Conservation (phyloP, 2,329 filamentous ascomycete species). For the Microcyclosporella mali region DNA sequence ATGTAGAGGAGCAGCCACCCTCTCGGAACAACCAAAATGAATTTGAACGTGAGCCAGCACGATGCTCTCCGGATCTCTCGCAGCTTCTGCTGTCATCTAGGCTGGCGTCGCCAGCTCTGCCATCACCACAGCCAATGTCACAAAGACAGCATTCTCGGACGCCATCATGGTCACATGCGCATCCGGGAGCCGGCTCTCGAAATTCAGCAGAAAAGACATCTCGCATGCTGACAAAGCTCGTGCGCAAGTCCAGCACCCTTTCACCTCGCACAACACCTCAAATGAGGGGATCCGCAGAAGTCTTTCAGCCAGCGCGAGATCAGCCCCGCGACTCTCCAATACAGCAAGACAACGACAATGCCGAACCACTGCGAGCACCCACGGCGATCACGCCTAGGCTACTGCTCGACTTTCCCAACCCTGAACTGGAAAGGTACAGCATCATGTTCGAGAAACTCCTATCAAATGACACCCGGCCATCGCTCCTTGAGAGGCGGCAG, state of each 20-base stretch:
- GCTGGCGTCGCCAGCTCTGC: conserved; percentile 4
- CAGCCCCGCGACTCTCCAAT: conserved; percentile 13
- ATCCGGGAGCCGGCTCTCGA: conserved; percentile 1
- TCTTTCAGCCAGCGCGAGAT: conserved; percentile 6
- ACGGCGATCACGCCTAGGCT: conserved; percentile 39
- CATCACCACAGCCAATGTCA: background rate
- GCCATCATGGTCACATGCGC: background rate
- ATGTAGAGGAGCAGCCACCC: conserved; percentile 7
- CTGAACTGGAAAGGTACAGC: conserved; percentile 81
- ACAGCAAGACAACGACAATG: background rate
- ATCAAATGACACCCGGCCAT: conserved; percentile 33
- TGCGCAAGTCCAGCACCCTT: conserved; percentile 1
- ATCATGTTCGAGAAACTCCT: conserved; percentile 84
- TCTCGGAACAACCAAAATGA: too few relatives aligned
- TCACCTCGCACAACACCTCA: background rate
- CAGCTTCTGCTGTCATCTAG: conserved; percentile 2
- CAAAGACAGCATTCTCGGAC: conserved; percentile 2
- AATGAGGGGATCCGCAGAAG: conserved; percentile 11
- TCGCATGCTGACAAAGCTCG: conserved; percentile 3
- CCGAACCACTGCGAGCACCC: background rate
- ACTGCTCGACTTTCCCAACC: conserved; percentile 71
- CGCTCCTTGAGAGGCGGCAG: conserved; percentile 28
- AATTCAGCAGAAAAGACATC: conserved; percentile 1
- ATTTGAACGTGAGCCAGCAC: conserved; percentile 7
- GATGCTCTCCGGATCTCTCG: conserved; percentile 1